Conservation (phyloP, 1,284 basidiomycete genomes). For the Ustilago hordei region DNA sequence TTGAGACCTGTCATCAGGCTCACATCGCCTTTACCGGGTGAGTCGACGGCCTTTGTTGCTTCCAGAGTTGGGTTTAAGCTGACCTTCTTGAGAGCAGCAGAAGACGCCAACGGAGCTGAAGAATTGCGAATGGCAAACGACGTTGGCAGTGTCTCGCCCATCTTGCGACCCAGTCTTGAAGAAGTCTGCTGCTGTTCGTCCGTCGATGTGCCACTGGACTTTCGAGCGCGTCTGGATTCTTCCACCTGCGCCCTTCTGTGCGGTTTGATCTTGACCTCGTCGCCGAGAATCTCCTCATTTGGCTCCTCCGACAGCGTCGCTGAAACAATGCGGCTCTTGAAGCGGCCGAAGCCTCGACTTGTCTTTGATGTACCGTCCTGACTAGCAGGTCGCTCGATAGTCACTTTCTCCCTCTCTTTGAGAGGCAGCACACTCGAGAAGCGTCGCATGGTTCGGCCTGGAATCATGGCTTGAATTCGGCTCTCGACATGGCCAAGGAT, state of each 20-base stretch:
- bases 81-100: not conserved
- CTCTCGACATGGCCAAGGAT: constrained; percentile 43
- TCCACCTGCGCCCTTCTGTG: not conserved
- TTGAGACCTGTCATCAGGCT: constrained; percentile 51
- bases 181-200: constrained; percentile 12
- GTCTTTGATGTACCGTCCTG: constrained; percentile 26
- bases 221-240: not conserved
- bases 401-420: constrained; percentile 30
- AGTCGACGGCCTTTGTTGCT: constrained; percentile 9
- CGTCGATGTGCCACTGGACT: not conserved
- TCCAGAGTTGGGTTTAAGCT: constrained; percentile 8
- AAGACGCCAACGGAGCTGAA: constrained; percentile 5
- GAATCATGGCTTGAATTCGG: constrained; percentile 21
- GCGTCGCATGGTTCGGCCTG: constrained; percentile 27
- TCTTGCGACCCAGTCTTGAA: constrained; percentile 16
- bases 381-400: constrained; percentile 28
- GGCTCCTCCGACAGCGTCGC: constrained; percentile 36
- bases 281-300: constrained; percentile 9
- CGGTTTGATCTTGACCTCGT: not conserved
- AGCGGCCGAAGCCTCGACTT: constrained; percentile 30
- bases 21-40: constrained; percentile 31
- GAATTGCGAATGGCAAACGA: constrained; percentile 26
- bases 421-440: constrained; percentile 45
- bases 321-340: constrained; percentile 34
- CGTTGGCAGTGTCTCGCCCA: constrained; percentile 26